Percentiles rank a stretch among this genome's conserved stretches.
These are phyloP conservation scores for Candida boleticola DNA, from an alignment of 805 yeast species.

Conservation along the genomic window DNA sequence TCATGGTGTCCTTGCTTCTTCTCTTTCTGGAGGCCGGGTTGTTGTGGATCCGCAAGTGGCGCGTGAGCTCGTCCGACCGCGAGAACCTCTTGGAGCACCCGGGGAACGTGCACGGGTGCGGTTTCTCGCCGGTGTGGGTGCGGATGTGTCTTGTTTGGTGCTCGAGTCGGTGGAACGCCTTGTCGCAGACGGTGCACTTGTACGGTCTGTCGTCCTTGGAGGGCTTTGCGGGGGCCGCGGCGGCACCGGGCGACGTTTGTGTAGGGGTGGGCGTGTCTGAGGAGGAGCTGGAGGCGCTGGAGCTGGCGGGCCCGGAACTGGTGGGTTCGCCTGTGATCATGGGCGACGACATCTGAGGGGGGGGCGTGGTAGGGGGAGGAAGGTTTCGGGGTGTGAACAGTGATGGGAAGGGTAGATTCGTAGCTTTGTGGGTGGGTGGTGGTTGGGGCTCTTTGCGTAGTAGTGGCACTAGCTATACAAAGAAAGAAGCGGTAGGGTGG, in stretches of 20 bases:
- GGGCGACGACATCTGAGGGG: no score
- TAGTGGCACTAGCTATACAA: no score
- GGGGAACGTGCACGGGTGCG: slow-evolving; percentile 79
- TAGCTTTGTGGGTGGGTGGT: no score
- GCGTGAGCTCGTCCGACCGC: slow-evolving; percentile 80
- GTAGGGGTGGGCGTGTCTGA: background rate
- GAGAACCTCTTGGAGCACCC: slow-evolving; percentile 81
- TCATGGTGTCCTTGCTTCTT: slow-evolving; percentile 22
- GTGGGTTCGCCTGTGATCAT: background rate
- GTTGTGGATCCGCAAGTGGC: slow-evolving; percentile 80
- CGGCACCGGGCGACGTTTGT: background rate
- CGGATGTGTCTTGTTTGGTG: slow-evolving; percentile 90
- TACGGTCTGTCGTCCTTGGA: slow-evolving; percentile 58
- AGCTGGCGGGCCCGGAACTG: background rate
- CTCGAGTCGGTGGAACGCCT: slow-evolving; percentile 84
- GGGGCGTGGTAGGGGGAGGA: no score
- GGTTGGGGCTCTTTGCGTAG: no score
- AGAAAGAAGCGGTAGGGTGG: no score
- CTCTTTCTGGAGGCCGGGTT: slow-evolving; percentile 49
- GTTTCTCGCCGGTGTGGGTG: slow-evolving; percentile 92
- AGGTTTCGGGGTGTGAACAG: no score
- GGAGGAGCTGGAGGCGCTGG: background rate
- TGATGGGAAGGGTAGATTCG: no score
- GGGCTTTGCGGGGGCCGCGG: slow-evolving; percentile 10
- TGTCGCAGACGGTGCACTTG: slow-evolving; percentile 79